Evolutionary conservation across 2,329 filamentous ascomycete species (phyloP), one percentile per base, ranked within the genome.

Genomic region (Aureobasidium sp.): DNA sequence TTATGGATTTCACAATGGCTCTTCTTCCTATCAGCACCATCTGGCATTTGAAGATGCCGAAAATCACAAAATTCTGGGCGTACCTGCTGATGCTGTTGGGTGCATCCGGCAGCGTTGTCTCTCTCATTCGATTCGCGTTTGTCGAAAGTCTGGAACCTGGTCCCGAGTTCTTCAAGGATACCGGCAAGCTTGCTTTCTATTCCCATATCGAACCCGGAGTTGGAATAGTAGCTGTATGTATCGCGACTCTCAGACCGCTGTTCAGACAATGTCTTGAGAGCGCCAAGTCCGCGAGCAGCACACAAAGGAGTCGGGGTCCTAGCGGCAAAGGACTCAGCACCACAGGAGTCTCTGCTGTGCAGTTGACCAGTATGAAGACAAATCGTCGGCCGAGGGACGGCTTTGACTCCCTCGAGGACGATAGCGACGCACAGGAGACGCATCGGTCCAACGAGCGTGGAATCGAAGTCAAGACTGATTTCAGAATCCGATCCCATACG

Each of bases 221-320:
- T 12, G 67, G 67, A 15, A 63, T 70, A 5, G 63, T 64, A 27
- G 69, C 68, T 34, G 60, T 66, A 2, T 67, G 64, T 7, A 29
- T 67, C 22, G 59, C 65, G 15, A 64, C 67, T 5, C 64, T 68
- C 14, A 63, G 68, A 14, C 66, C 68, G 1, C 52, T 70, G 2
- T 66, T 69, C 59, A 63, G 34, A n/a, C 48, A 52, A 22, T 52
- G 48, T 37, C 4, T 52, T 5, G 31, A 52, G 5, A 31, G 48
- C 4, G 48, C 48, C 48, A 52, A 52, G 29, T 52, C 48, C 17
- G 29, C 37, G n/a, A 22, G 31, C 17, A 41, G 49, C 20, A 53
- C 49, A 17, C 49, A 53, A 5, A 53, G 22, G 20, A 53, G 49
- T 41, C 36, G 39, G 7, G 49, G 49, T 27, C 36, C 36, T 3